phyloP scores from a whole-genome alignment of 1,139 yeast genomes.

The Lodderomyces pseudojiufengensis region DNA sequence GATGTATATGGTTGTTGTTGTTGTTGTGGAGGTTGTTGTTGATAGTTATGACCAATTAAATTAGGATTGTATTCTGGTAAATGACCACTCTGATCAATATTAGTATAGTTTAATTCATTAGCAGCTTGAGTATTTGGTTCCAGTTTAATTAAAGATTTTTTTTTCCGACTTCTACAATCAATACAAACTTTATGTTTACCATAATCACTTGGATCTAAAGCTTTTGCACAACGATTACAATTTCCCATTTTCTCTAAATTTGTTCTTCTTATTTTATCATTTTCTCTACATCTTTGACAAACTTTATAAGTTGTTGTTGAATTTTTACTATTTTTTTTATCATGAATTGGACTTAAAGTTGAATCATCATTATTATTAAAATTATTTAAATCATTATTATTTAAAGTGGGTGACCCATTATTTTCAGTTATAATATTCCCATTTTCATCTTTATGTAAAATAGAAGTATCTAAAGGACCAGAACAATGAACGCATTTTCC shows the following conservation, averaged over 20 bases:
- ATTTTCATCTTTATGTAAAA: slow-evolving; percentile 21
- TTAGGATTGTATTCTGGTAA: slow-evolving; percentile 2
- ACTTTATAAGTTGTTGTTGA: slow-evolving; percentile 43
- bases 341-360: slow-evolving; percentile 8
- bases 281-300: slow-evolving; percentile 59
- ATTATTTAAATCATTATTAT: neutral
- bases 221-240: slow-evolving; percentile 59
- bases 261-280: slow-evolving; percentile 55
- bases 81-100: slow-evolving; percentile 1
- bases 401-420: neutral
- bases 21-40: slow-evolving; percentile 5
- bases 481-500: slow-evolving; percentile 69
- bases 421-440: slow-evolving; percentile 8
- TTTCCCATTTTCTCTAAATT: slow-evolving; percentile 55
- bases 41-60: slow-evolving; percentile 2
- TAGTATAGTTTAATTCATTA: neutral
- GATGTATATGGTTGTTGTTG: neutral
- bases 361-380: neutral
- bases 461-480: slow-evolving; percentile 52
- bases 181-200: slow-evolving; percentile 56
- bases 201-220: slow-evolving; percentile 40
- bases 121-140: too few relatives aligned
- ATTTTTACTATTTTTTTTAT: slow-evolving; percentile 8
- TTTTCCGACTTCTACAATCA: slow-evolving; percentile 52
- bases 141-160: slow-evolving; percentile 19